A percentile compares a stretch with the other conserved stretches of the same genome.
phyloP scores from a whole-genome alignment of 2,329 filamentous ascomycete species.

The Hypocrella siamensis region DNA sequence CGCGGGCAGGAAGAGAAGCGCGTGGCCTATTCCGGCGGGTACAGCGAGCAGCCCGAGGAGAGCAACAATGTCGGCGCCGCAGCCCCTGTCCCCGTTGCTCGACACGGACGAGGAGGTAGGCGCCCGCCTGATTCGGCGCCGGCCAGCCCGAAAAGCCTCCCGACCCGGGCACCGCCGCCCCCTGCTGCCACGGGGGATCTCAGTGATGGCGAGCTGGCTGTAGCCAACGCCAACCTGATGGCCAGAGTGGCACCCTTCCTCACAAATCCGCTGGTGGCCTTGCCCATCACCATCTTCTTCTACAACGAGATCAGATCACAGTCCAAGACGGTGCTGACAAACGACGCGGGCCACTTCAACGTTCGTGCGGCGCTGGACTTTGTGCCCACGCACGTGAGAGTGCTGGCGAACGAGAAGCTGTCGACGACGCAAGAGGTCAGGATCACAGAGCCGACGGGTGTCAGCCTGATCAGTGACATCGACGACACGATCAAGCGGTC shows the following conservation, averaged over 20 bases:
- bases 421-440: conserved; percentile 66
- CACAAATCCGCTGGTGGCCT: conserved; percentile 61
- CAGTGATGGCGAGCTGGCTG: conserved; percentile 56
- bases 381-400: conserved; percentile 73
- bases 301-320: conserved; percentile 75
- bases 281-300: conserved; percentile 84
- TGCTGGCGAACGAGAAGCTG: conserved; percentile 72
- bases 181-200: conserved; percentile 40
- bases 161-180: conserved; percentile 18
- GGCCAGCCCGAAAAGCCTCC: conserved; percentile 26
- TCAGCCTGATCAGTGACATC: conserved; percentile 93
- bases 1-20: conserved; percentile 57
- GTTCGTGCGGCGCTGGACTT: conserved; percentile 74
- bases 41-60: conserved; percentile 49
- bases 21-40: conserved; percentile 53
- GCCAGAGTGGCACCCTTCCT: conserved; percentile 78
- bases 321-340: conserved; percentile 70
- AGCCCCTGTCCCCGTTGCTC: conserved; percentile 15
- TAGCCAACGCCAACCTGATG: conserved; percentile 80
- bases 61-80: conserved; percentile 20
- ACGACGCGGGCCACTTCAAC: conserved; percentile 78
- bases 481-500: conserved; percentile 97
- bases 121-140: conserved; percentile 23
- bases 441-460: conserved; percentile 60
- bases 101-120: conserved; percentile 14